These are phyloP conservation scores for Diaporthe batatas DNA, from an alignment of 2,329 filamentous ascomycete genomes.

Conservation along the genomic window DNA sequence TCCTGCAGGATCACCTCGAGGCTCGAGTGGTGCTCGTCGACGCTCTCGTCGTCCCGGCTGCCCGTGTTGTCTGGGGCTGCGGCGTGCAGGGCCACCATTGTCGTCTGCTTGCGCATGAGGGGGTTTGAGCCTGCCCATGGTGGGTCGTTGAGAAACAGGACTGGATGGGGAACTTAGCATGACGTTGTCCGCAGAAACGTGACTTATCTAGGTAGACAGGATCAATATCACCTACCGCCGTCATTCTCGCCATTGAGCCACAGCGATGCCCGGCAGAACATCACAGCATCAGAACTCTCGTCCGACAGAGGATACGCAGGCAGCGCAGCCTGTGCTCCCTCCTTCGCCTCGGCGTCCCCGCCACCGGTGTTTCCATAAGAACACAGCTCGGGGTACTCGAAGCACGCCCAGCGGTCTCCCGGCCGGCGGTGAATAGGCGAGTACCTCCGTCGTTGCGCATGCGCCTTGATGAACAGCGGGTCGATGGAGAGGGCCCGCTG, in stretches of 20 bases:
- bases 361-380: conserved; percentile 43
- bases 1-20: conserved; percentile 49
- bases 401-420: conserved; percentile 42
- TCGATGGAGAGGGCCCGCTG: conserved; percentile 46
- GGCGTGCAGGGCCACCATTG: conserved; percentile 21
- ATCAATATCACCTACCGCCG: conserved; percentile 44
- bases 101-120: conserved; percentile 16
- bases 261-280: conserved; percentile 53
- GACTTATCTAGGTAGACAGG: conserved; percentile 14
- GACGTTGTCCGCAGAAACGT: neutral
- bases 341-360: conserved; percentile 34
- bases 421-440: conserved; percentile 42
- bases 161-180: conserved; percentile 41
- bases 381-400: conserved; percentile 50
- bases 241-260: conserved; percentile 49
- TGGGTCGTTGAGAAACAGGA: conserved; percentile 37
- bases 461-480: conserved; percentile 50
- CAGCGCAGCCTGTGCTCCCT: conserved; percentile 16
- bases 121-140: conserved; percentile 7
- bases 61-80: neutral
- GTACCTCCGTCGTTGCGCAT: conserved; percentile 47
- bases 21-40: conserved; percentile 44
- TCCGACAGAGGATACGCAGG: conserved; percentile 42
- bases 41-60: conserved; percentile 25
- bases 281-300: conserved; percentile 44